phyloP scores from a whole-genome alignment of 192 early-diverging fungal species.

The Backusella psychrophila region DNA sequence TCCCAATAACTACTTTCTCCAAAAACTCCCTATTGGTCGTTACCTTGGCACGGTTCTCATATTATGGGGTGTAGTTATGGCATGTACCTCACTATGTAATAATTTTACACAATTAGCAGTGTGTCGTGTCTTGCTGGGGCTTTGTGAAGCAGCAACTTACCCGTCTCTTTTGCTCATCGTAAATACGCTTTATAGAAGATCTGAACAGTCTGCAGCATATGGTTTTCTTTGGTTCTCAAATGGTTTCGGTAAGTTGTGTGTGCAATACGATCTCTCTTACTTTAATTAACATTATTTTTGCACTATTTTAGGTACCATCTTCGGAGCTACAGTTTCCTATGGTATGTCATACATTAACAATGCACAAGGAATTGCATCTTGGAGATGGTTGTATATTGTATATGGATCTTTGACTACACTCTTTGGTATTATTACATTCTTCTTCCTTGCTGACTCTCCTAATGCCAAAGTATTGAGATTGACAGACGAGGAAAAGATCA shows the following conservation, averaged over 20 bases:
- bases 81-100: background rate
- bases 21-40: conserved; percentile 14
- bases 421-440: conserved; percentile 26
- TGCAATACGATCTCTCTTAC: background rate
- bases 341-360: conserved; percentile 24
- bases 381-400: conserved; percentile 31
- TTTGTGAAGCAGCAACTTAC: conserved; percentile 28
- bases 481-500: conserved; percentile 24
- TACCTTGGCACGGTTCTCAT: conserved; percentile 20
- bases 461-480: background rate
- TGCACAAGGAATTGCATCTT: background rate
- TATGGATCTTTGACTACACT: conserved; percentile 19
- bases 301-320: conserved; percentile 3
- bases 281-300: too few species aligned
- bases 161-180: conserved; percentile 22
- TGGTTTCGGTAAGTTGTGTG: conserved; percentile 5
- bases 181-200: conserved; percentile 27
- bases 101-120: conserved; percentile 27
- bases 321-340: conserved; percentile 13
- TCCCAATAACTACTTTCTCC: conserved; percentile 32
- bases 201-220: conserved; percentile 17
- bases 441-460: conserved; percentile 29
- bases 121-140: conserved; percentile 23
- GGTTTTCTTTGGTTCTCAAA: conserved; percentile 25
- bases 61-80: conserved; percentile 23